phyloP scores from a whole-genome alignment of 495 filamentous ascomycete genomes.

The Penicillium fimorum region DNA sequence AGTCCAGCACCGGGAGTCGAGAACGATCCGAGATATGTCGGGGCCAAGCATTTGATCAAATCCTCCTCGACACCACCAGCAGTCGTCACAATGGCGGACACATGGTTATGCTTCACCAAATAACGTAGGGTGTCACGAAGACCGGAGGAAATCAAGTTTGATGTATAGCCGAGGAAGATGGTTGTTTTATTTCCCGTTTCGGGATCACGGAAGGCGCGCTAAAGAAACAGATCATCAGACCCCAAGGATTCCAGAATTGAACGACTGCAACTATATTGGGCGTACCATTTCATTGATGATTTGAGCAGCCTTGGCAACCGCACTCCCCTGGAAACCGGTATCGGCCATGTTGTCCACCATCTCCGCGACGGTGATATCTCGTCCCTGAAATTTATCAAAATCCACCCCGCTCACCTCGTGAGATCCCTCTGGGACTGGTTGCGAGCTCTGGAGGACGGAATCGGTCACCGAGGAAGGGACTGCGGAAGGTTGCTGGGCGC shows the following conservation, averaged over 20 bases:
- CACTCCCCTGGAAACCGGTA: slow-evolving; percentile 91
- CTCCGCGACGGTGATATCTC: slow-evolving; percentile 78
- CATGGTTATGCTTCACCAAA: slow-evolving; percentile 85
- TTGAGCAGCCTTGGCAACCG: slow-evolving; percentile 75
- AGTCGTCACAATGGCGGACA: slow-evolving; percentile 90
- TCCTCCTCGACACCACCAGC: slow-evolving; percentile 98
- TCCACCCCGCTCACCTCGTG: slow-evolving; percentile 81
- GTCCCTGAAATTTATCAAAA: slow-evolving; percentile 74
- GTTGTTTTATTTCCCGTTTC: slow-evolving; percentile 73
- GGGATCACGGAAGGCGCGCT: slow-evolving; percentile 75
- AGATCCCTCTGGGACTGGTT: slow-evolving; percentile 70
- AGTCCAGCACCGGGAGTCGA: slow-evolving; percentile 68
- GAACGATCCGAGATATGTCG: slow-evolving; percentile 90
- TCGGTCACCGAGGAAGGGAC: slow-evolving; percentile 68
- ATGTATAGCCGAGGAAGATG: slow-evolving; percentile 96
- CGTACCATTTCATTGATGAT: slow-evolving; percentile 95
- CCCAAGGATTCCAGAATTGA: neutral
- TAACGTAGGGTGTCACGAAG: slow-evolving; percentile 88
- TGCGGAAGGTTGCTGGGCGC: slow-evolving; percentile 16
- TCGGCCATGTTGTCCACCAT: slow-evolving; percentile 75
- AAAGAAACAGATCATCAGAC: slow-evolving; percentile 1
- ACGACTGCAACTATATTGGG: neutral
- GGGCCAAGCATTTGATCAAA: slow-evolving; percentile 93
- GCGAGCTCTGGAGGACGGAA: slow-evolving; percentile 87
- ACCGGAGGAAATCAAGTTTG: slow-evolving; percentile 94